A percentile compares a stretch with the other conserved stretches of the same genome.
Conservation (phyloP, 768 basidiomycete species). For the Kwoniella europaea region DNA sequence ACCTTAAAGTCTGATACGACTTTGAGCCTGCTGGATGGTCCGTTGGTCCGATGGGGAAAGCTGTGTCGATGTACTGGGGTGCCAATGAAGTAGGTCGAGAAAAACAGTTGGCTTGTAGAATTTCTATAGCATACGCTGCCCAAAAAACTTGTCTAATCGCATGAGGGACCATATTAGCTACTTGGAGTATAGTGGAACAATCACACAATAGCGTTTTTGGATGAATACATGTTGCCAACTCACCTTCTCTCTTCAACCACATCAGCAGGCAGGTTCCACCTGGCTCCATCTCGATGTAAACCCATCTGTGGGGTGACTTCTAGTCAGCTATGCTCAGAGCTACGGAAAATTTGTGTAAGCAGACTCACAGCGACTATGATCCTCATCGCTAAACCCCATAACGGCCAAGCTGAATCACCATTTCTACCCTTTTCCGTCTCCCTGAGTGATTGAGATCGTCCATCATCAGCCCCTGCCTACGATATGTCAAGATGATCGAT, state of each 20-base stretch:
- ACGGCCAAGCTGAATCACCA: conserved; percentile 42
- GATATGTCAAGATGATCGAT: not conserved
- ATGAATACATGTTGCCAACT: not conserved
- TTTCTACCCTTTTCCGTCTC: conserved; percentile 39
- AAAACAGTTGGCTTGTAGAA: conserved; percentile 32
- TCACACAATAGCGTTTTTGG: no score
- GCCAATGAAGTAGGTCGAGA: conserved; percentile 26
- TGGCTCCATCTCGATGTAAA: conserved; percentile 27
- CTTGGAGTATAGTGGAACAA: no score
- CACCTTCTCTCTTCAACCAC: conserved; percentile 29
- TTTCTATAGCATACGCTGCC: conserved; percentile 28
- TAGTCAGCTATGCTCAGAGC: not conserved
- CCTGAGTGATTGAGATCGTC: conserved; percentile 6
- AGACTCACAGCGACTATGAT: conserved; percentile 33
- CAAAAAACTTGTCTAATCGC: conserved; percentile 25
- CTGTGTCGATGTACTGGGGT: conserved; percentile 24
- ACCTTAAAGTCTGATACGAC: conserved; percentile 18
- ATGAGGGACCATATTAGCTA: no score
- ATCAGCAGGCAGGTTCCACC: conserved; percentile 29
- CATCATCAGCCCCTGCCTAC: not conserved
- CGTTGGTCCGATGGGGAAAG: conserved; percentile 13
- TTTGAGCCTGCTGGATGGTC: conserved; percentile 14
- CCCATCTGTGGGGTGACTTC: conserved; percentile 16
- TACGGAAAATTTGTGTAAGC: not conserved
- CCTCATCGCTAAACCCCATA: conserved; percentile 39